phyloP scores from a whole-genome alignment of 768 basidiomycete genomes.

The Vararia minispora region DNA sequence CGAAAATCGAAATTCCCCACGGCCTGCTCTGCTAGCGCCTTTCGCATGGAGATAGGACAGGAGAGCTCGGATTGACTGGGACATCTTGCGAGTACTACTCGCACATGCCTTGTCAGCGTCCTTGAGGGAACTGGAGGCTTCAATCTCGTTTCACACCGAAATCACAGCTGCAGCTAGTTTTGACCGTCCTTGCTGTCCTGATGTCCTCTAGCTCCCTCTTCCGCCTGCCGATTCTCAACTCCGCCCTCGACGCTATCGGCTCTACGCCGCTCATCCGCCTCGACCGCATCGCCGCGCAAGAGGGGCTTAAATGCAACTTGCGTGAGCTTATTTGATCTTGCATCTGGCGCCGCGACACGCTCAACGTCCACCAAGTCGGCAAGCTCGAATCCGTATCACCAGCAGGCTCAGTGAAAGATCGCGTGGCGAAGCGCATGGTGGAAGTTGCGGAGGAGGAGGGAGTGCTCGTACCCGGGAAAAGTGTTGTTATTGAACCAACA shows the following conservation, averaged over 20 bases:
- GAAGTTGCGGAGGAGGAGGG: conserved; percentile 88
- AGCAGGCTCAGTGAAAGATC: conserved; percentile 92
- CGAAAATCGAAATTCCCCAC: too few species aligned
- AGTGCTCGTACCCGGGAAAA: conserved; percentile 73
- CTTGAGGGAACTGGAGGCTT: too few species aligned
- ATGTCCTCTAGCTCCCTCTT: too few species aligned
- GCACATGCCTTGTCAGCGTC: too few species aligned
- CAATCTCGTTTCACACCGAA: too few species aligned
- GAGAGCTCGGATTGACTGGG: too few species aligned
- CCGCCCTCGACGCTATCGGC: conserved; percentile 78
- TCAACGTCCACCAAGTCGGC: conserved; percentile 40
- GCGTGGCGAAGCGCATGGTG: conserved; percentile 95
- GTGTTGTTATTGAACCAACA: conserved; percentile 91
- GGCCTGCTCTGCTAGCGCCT: too few species aligned
- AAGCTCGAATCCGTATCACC: conserved; percentile 87
- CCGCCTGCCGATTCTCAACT: conserved; percentile 74
- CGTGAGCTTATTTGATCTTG: conserved; percentile 35
- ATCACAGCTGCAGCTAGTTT: too few species aligned
- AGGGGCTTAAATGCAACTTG: conserved; percentile 83
- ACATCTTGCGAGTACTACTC: too few species aligned
- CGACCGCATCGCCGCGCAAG: conserved; percentile 59
- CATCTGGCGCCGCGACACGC: not conserved
- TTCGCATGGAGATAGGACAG: too few species aligned
- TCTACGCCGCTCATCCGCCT: conserved; percentile 86
- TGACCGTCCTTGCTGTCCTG: too few species aligned